These are phyloP conservation scores for Plicaturopsis crispa DNA, from an alignment of 768 basidiomycete species.

Conservation along the genomic window DNA sequence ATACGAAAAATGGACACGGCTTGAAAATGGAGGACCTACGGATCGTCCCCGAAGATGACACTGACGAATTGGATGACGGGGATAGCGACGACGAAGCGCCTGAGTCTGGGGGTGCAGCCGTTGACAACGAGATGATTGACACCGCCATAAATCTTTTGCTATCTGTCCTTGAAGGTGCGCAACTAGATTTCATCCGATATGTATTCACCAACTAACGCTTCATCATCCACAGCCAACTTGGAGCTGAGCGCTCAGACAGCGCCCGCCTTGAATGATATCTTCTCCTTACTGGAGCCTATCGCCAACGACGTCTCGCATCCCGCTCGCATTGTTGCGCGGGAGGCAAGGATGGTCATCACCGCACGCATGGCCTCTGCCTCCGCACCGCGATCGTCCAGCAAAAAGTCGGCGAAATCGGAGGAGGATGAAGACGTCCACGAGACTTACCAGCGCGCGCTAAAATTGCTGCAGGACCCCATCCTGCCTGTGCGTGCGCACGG, in stretches of 20 bases:
- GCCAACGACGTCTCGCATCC: slow-evolving; percentile 37
- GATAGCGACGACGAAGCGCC: slow-evolving; percentile 51
- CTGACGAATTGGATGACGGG: slow-evolving; percentile 36
- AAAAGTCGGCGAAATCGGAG: slow-evolving; percentile 16
- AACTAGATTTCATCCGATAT: slow-evolving; percentile 1
- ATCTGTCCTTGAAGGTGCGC: slow-evolving; percentile 77
- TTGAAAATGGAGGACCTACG: slow-evolving; percentile 27
- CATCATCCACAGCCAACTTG: slow-evolving; percentile 36
- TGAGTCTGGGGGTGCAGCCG: slow-evolving; percentile 28
- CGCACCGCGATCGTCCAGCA: slow-evolving; percentile 15
- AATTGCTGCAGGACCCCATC: slow-evolving; percentile 83
- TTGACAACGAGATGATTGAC: slow-evolving; percentile 59
- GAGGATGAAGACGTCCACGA: slow-evolving; percentile 43
- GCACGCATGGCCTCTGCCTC: slow-evolving; percentile 66
- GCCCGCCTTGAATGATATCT: slow-evolving; percentile 67
- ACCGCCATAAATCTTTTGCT: slow-evolving; percentile 79
- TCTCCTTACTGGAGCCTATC: slow-evolving; percentile 52
- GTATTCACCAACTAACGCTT: slow-evolving; percentile 1
- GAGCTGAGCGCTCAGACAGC: slow-evolving; percentile 51
- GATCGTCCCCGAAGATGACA: slow-evolving; percentile 27
- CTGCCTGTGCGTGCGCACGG: slow-evolving; percentile 94
- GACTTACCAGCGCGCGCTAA: slow-evolving; percentile 81
- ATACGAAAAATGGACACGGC: slow-evolving; percentile 10
- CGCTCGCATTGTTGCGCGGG: slow-evolving; percentile 55
- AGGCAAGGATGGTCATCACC: slow-evolving; percentile 80